Evolutionary conservation across 2,329 filamentous ascomycete genomes (phyloP).

Genomic region (Sphaceloma murrayae): DNA sequence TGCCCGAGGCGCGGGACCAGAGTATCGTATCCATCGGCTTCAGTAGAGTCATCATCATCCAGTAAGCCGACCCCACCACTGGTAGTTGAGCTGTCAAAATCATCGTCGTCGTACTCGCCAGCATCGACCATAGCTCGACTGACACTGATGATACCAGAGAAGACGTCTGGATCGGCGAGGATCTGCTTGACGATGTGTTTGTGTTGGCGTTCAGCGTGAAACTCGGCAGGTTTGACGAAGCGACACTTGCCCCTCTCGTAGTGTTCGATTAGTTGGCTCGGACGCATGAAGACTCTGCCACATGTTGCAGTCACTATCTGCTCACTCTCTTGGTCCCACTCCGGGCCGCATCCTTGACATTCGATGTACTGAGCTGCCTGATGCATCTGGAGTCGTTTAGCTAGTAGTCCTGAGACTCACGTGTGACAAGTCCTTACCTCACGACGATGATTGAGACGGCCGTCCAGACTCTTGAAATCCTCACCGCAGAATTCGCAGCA

Average conservation of each 20-base stretch:
- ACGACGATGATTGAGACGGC: conserved; percentile 44
- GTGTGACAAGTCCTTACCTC: conserved; percentile 31
- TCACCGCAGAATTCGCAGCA: conserved; percentile 48
- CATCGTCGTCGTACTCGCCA: conserved; percentile 4
- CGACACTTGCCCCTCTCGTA: conserved; percentile 45
- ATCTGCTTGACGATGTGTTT: conserved; percentile 39
- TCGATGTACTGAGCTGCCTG: conserved; percentile 40
- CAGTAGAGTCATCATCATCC: conserved; percentile 9
- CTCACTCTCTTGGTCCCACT: conserved; percentile 1
- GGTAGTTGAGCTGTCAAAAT: background rate
- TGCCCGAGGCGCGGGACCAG: conserved; percentile 4
- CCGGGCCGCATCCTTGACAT: conserved; percentile 37
- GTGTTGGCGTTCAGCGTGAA: conserved; percentile 42
- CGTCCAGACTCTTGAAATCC: conserved; percentile 46
- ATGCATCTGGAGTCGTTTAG: no score
- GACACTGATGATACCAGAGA: conserved; percentile 21
- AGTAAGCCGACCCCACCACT: background rate
- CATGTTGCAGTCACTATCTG: conserved; percentile 31
- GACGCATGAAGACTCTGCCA: conserved; percentile 37
- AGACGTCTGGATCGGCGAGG: conserved; percentile 23
- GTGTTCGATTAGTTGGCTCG: conserved; percentile 43
- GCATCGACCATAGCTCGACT: conserved; percentile 13
- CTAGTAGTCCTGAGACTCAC: background rate
- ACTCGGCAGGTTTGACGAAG: conserved; percentile 34
- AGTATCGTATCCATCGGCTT: conserved; percentile 4